A percentile compares a stretch with the other conserved stretches of the same genome.
Evolutionary conservation across 805 yeast genomes (phyloP).

Genomic region (Metschnikowia aberdeeniae): DNA sequence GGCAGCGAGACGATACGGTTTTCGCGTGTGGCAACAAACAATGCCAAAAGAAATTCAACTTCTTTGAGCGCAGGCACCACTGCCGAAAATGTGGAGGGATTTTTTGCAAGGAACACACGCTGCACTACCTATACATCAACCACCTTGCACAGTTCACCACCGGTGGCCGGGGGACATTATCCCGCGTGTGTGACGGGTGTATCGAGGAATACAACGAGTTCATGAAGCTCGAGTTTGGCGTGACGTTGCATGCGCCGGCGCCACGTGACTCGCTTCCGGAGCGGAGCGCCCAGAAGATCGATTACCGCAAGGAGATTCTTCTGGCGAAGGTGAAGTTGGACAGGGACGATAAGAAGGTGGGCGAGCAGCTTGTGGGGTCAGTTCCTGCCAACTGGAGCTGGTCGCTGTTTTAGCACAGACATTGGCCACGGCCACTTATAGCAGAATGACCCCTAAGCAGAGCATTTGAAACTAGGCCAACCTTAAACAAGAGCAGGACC

Average conservation of each 20-base stretch:
- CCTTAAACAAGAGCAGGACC: too few relatives aligned
- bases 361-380: conserved; percentile 36
- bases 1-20: conserved; percentile 70
- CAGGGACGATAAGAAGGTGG: conserved; percentile 8
- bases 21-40: conserved; percentile 50
- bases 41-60: conserved; percentile 68
- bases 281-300: conserved; percentile 1
- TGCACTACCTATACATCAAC: conserved; percentile 52
- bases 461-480: too few relatives aligned
- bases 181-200: conserved; percentile 69
- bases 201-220: conserved; percentile 55
- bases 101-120: conserved; percentile 66
- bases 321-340: conserved; percentile 4
- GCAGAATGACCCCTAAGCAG: too few relatives aligned
- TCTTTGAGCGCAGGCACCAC: conserved; percentile 77
- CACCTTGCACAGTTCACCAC: conserved; percentile 60
- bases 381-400: conserved; percentile 79
- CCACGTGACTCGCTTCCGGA: conserved; percentile 9
- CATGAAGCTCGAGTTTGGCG: conserved; percentile 40
- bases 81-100: conserved; percentile 84
- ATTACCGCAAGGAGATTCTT: conserved; percentile 11
- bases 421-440: neutral
- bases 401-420: conserved; percentile 53
- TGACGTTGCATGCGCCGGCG: conserved; percentile 13
- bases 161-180: conserved; percentile 62